Base-by-base conservation (phyloP, 2,329 filamentous ascomycete species). In the Colletotrichum lini region DNA sequence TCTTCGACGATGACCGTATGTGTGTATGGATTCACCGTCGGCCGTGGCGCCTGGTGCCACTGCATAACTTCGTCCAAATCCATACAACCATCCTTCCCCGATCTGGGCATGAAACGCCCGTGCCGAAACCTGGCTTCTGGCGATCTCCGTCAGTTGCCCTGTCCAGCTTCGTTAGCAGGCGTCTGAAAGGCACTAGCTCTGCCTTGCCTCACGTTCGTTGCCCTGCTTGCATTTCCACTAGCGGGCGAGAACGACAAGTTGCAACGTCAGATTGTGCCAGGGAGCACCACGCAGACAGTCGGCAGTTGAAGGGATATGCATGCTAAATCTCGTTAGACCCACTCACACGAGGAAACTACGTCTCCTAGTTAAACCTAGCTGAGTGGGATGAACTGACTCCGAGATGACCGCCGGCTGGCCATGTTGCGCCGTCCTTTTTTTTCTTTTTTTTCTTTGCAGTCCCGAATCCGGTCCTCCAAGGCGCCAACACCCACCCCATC, bases 361-460 rank as follows among this genome's bases (percentile, higher is more conserved):
- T 68, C 65, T 64, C 47, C 40, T 69, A 59, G 69, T 65, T 63
- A 69, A 72, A 72, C 52, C 68, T 59, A 68, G 65, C 69, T 63
- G 65, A 62, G 69, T 68, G 58, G 69, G 69, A 72, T 72, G 69
- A 72, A 72, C 69, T 64, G 59, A 72, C 65, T 72, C 65, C 69
- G 65, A 72, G 52, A 59, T 72, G 65, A 54, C 65, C 65, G 59
- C 53, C 42, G 54, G 30, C 56, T 40, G 49, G 64, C 53, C 35
- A 54, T 67, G 67, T 15, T 53, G 62, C 57, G 44, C 50, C 40
- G 45, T 35, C 21, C 23, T 54, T 10, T 30, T 35, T n/a, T 45
- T 45, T 18, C n/a, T 18, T 45, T n/a, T 18, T 45, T n/a, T 45
- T 45, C n/a, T n/a, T n/a, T n/a, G 16, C 2, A 8, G 18, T n/a